Base-by-base conservation (phyloP, 2,329 filamentous ascomycete genomes). In the Zymoseptoria crescenta region DNA sequence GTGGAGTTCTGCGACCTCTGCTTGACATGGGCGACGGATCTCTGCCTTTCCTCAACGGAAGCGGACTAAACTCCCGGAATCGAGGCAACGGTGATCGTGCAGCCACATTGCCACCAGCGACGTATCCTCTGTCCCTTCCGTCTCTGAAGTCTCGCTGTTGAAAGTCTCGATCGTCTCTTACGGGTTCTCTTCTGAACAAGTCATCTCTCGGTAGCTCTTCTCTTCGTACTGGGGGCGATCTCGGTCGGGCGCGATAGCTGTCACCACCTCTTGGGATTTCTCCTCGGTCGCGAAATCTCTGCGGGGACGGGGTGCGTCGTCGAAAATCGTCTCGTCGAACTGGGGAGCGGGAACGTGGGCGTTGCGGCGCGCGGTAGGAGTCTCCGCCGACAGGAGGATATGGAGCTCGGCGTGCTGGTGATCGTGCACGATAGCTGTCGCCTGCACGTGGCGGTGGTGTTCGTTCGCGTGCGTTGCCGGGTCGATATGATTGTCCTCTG, bases 1-100 rank as follows among this genome's bases (percentile, higher is more conserved):
- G 72, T 27, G 74, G 74, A 53, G 79, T 78, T 48, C 77, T 72
- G 52, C 74, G 68, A 2, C 76, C 76, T 56, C 76, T 74, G 64
- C 77, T 79, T 41, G 75, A 73, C 10, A 74, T 72, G 9, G 77
- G 77, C n/a, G 77, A 79, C n/a, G 70, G 64, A 53, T 81, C 76
- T 57, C 78, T 71, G 49, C 73, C 74, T 61, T 78, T 70, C 68
- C 75, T 77, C 59, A 74, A 57, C 9, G 74, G 74, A 16, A 73
- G 69, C 21, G 75, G 76, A 63, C 77, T 78, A 62, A 77, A 73
- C 50, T 77, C 74, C 56, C 72, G 67, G 63, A 73, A 72, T 55
- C 74, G 71, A 55, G 70, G 72, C 48, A 72, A 70, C 35, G 76
- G 75, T 13, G 76, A 77, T 57, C 75, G 74, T 9, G 28, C 52